These are phyloP conservation scores for Isoetes taiwanensis DNA, from an alignment of 75 land plant species.

Conservation along the genomic window DNA sequence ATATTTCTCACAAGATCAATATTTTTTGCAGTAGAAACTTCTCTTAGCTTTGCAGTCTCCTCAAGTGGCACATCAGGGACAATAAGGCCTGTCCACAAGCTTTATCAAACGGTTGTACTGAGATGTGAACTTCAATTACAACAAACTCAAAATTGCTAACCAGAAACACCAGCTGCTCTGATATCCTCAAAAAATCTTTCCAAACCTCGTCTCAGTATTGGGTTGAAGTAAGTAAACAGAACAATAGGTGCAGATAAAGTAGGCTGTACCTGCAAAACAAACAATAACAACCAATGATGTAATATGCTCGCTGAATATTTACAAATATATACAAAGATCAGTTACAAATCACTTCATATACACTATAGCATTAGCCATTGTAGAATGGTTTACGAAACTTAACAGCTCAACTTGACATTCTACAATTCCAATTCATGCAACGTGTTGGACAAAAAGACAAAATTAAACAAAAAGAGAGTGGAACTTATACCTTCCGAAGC, in stretches of 20 bases:
- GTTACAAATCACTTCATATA: too few species aligned
- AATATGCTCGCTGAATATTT: too few species aligned
- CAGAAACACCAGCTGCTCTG: slow-evolving; percentile 53
- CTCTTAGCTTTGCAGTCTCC: slow-evolving; percentile 58
- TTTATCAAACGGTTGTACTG: not conserved
- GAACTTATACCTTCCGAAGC: slow-evolving; percentile 54
- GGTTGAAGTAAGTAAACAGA: slow-evolving; percentile 84
- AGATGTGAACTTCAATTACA: not conserved
- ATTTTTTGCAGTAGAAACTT: slow-evolving; percentile 28
- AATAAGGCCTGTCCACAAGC: slow-evolving; percentile 53
- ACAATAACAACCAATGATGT: not conserved
- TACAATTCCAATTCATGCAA: not conserved
- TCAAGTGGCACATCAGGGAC: slow-evolving; percentile 94
- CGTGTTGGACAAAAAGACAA: not conserved
- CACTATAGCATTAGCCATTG: too few species aligned
- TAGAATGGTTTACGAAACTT: too few species aligned
- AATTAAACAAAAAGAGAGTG: not conserved
- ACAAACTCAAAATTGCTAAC: slow-evolving; percentile 21
- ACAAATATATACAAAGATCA: too few species aligned
- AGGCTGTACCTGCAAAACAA: slow-evolving; percentile 51
- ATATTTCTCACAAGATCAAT: slow-evolving; percentile 58
- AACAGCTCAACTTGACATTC: not conserved
- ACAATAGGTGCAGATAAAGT: slow-evolving; percentile 64
- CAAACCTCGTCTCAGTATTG: slow-evolving; percentile 70
- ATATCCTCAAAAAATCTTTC: slow-evolving; percentile 53